Evolutionary conservation across 2,329 filamentous ascomycete genomes (phyloP), one percentile per base, ranked within the genome.

Genomic region (Corinectria fuckeliana): DNA sequence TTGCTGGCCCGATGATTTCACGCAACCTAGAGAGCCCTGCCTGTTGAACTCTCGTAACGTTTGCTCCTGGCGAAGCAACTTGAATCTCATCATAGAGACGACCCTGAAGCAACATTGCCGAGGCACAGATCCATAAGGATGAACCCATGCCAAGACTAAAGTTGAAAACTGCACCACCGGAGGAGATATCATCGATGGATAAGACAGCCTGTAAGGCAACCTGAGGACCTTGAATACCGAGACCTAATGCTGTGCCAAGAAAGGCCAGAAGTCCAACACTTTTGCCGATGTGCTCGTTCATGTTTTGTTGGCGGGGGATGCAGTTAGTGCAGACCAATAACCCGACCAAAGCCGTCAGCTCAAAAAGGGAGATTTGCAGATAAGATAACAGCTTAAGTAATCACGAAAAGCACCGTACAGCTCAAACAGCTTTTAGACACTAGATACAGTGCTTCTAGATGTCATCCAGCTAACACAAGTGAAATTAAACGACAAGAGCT

Each of bases 131-230:
- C 67, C 67, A 69, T 20, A 69, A 5, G 0, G 67, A 50, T 2
- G 64, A 64, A 1, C 67, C 67, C 65, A 69, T 70, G 1, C 67
- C 67, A 0, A 67, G 20, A 0, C 67, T 67, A 7, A 70, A 69
- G 3, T 58, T 70, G 5, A 70, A 30, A 1, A 69, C 44, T n/a
- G 67, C 67, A 2, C 67, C 67, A 0, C 67, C 67, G 2, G 69
- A 38, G 2, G 67, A 69, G 10, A 69, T 45, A 3, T 70, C 67
- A 4, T 69, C 64, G 1, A 59, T 41, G 0, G 64, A 55, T 2
- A 69, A 36, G 0, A 69, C 68, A 0, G 66, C 58, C 14, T 69
- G 67, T 0, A 69, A 8, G 0, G 67, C 67, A 7, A 70, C 30
- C 4, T 66, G 56, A 0, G 67, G 67, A 8, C 67, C 66, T 6